Evolutionary conservation across 179 eudicot species (phyloP).

Genomic region (Spinacia oleracea): DNA sequence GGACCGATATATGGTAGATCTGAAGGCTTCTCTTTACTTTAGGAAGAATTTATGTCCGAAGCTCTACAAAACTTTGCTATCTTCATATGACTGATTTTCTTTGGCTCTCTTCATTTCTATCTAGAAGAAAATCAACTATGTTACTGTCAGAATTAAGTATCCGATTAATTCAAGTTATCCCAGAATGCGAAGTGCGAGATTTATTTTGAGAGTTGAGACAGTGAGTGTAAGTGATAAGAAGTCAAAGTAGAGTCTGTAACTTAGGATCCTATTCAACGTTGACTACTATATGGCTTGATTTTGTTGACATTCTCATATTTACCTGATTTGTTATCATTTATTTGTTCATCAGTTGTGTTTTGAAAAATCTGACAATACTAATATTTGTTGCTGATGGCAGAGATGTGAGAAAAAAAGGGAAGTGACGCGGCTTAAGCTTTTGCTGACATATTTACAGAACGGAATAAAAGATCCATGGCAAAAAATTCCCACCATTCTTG

Average conservation of each 20-base stretch:
- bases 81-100: background rate
- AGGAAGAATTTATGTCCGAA: background rate
- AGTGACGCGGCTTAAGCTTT: conserved; percentile 54
- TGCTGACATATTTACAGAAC: conserved; percentile 73
- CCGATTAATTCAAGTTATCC: background rate
- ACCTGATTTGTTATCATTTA: background rate
- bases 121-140: background rate
- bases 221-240: background rate
- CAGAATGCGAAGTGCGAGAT: background rate
- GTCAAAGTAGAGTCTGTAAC: background rate
- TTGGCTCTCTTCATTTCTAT: too few species aligned
- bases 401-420: conserved; percentile 69
- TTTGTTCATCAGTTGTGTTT: conserved; percentile 8
- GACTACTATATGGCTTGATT: background rate
- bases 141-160: background rate
- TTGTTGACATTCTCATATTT: background rate
- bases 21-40: background rate
- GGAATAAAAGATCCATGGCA: conserved; percentile 80
- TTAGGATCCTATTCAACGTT: background rate
- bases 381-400: conserved; percentile 43
- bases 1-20: background rate
- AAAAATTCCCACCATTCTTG: conserved; percentile 66
- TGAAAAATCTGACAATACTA: background rate
- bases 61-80: background rate
- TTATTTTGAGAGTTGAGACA: background rate